A percentile compares a stretch with the other conserved stretches of the same genome.
Evolutionary conservation across 768 basidiomycete species (phyloP).

Genomic region (Lanmaoa rubissima): DNA sequence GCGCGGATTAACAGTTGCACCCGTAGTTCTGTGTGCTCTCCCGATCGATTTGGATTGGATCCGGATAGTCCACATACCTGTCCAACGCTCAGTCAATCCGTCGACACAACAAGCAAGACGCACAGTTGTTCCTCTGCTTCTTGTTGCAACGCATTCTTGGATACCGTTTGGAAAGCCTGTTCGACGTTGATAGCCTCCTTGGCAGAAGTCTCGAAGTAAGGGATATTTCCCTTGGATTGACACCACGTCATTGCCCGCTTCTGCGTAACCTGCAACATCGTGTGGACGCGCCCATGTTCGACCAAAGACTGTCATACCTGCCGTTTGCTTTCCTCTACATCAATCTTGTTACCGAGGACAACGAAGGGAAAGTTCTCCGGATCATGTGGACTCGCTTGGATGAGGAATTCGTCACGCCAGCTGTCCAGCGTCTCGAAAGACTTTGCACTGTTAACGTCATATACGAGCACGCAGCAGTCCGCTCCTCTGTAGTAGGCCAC

Average conservation of each 20-base stretch:
- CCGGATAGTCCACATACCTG: slow-evolving; percentile 98
- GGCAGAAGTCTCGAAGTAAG: slow-evolving; percentile 99
- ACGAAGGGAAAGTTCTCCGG: slow-evolving; percentile 99
- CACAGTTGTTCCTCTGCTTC: slow-evolving; percentile 95
- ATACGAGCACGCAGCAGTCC: slow-evolving; percentile 98
- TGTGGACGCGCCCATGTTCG: neutral
- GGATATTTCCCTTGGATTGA: slow-evolving; percentile 98
- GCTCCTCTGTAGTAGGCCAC: slow-evolving; percentile 99
- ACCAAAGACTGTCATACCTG: slow-evolving; percentile 55
- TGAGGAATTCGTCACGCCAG: slow-evolving; percentile 99
- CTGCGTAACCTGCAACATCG: slow-evolving; percentile 77
- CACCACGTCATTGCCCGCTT: slow-evolving; percentile 99
- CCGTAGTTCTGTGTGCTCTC: slow-evolving; percentile 89
- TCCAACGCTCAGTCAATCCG: slow-evolving; percentile 13
- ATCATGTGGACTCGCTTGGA: slow-evolving; percentile 97
- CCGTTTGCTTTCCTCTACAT: slow-evolving; percentile 97
- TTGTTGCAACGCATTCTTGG: slow-evolving; percentile 98
- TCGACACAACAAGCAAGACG: slow-evolving; percentile 31
- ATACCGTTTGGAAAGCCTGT: slow-evolving; percentile 98
- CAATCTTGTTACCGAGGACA: slow-evolving; percentile 99
- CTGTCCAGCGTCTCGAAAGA: slow-evolving; percentile 98
- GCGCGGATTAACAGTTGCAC: slow-evolving; percentile 74
- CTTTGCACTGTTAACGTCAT: slow-evolving; percentile 98
- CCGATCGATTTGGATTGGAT: slow-evolving; percentile 95
- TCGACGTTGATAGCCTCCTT: slow-evolving; percentile 99